Percentiles rank a stretch among this genome's conserved stretches.
phyloP scores from a whole-genome alignment of 2,329 filamentous ascomycete species.

The Trichoderma asperellum region DNA sequence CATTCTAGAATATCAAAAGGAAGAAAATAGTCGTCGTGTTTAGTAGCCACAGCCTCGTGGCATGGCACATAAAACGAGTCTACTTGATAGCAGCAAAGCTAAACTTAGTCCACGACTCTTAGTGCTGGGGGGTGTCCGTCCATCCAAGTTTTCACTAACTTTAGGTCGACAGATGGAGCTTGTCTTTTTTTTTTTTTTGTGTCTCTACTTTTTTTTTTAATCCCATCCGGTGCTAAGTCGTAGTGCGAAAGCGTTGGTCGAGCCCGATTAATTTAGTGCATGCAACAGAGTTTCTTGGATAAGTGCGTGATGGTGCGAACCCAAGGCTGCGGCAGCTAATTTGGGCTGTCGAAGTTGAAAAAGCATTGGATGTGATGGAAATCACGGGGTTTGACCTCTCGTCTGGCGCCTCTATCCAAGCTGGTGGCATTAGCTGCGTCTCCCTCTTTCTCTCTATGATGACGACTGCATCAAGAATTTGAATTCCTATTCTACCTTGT shows the following conservation, averaged over 20 bases:
- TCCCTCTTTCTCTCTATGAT: not conserved
- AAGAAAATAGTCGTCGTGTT: not conserved
- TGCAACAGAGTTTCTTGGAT: not conserved
- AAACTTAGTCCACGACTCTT: not conserved
- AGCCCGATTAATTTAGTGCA: not conserved
- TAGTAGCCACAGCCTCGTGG: not conserved
- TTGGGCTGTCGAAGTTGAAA: not conserved
- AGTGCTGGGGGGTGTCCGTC: not conserved
- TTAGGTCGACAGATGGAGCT: not conserved
- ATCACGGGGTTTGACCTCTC: not conserved
- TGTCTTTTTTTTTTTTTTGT: not conserved
- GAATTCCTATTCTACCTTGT: not conserved
- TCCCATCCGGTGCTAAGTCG: not conserved
- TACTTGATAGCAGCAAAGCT: not conserved
- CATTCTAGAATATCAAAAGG: not conserved
- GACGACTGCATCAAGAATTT: not conserved
- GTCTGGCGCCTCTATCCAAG: not conserved
- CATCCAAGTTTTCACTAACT: not conserved
- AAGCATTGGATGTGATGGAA: not conserved
- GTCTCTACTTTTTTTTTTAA: no score
- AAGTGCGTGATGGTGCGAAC: not conserved
- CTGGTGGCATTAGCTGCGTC: not conserved
- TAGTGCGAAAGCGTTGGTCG: not conserved
- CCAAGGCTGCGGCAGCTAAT: not conserved
- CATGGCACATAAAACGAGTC: not conserved